These are phyloP conservation scores for Dryas octopetala DNA, from an alignment of 306 rosid genomes.

Conservation along the genomic window DNA sequence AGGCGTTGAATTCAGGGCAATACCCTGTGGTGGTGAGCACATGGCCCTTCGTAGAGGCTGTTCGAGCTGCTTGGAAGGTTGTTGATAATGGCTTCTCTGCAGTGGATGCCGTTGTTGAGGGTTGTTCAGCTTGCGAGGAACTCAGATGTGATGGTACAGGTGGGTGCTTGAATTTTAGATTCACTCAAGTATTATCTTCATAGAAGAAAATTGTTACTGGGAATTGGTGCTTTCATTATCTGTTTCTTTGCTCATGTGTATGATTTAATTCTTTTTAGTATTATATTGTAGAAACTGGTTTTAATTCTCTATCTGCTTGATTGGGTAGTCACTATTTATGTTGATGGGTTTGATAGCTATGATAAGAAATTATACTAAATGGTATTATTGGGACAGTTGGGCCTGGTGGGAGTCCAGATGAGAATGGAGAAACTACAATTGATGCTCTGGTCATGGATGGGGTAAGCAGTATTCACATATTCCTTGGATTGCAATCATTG, in stretches of 20 bases:
- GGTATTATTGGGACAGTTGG: conserved; percentile 56
- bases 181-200: neutral
- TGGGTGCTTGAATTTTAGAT: conserved; percentile 26
- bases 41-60: conserved; percentile 95
- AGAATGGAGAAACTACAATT: conserved; percentile 91
- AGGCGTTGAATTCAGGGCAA: conserved; percentile 32
- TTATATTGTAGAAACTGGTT: neutral
- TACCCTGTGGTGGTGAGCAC: conserved; percentile 87
- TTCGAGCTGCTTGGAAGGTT: conserved; percentile 75
- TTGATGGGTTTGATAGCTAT: neutral
- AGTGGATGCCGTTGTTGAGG: conserved; percentile 84
- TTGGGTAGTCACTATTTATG: neutral
- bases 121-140: conserved; percentile 87
- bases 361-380: neutral
- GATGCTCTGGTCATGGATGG: conserved; percentile 95
- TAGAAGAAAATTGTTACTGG: neutral
- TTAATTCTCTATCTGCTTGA: conserved; percentile 13
- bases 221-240: neutral
- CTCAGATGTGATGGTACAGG: conserved; percentile 98
- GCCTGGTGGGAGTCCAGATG: conserved; percentile 98
- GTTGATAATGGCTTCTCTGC: conserved; percentile 75
- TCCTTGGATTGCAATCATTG: neutral
- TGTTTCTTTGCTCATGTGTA: neutral
- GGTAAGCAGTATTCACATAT: conserved; percentile 45
- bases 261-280: neutral